These are phyloP conservation scores for Silene coronaria DNA, from an alignment of 179 eudicot genomes.

Conservation along the genomic window DNA sequence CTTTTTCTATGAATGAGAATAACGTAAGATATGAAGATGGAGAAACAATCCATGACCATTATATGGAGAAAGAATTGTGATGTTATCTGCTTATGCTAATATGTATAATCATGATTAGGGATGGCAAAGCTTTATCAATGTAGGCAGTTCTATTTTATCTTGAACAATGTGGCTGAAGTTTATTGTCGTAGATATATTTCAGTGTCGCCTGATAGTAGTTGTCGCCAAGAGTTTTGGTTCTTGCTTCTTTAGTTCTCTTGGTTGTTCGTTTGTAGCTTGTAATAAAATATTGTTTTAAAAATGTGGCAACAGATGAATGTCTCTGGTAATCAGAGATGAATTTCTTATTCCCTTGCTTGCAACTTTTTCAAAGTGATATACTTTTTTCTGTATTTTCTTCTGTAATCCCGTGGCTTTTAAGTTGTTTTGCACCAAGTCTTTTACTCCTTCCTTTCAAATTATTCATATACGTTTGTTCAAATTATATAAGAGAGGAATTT, in stretches of 20 bases:
- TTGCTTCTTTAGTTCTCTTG: background rate
- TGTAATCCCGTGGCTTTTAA: background rate
- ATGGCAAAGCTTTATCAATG: background rate
- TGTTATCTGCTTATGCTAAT: background rate
- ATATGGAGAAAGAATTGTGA: slow-evolving; percentile 4
- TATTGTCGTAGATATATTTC: background rate
- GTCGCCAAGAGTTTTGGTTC: background rate
- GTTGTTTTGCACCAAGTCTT: background rate
- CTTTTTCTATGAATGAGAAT: background rate
- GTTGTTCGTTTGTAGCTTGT: background rate
- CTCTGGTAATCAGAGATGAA: too few relatives aligned
- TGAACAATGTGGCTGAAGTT: background rate
- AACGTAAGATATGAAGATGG: background rate
- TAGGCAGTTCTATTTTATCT: background rate
- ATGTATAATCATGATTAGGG: background rate
- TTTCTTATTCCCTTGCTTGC: background rate
- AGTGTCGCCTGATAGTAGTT: background rate
- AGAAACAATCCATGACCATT: background rate
- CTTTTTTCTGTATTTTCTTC: background rate
- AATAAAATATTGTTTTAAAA: background rate
- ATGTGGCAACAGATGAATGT: slow-evolving; percentile 9
- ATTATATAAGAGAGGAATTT: too few relatives aligned
- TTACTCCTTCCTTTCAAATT: background rate
- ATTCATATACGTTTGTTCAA: too few relatives aligned
- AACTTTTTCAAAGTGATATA: background rate